Evolutionary conservation across 1,139 yeast genomes (phyloP), one percentile per base, ranked within the genome.

Genomic region (Arxiozyma bovina): DNA sequence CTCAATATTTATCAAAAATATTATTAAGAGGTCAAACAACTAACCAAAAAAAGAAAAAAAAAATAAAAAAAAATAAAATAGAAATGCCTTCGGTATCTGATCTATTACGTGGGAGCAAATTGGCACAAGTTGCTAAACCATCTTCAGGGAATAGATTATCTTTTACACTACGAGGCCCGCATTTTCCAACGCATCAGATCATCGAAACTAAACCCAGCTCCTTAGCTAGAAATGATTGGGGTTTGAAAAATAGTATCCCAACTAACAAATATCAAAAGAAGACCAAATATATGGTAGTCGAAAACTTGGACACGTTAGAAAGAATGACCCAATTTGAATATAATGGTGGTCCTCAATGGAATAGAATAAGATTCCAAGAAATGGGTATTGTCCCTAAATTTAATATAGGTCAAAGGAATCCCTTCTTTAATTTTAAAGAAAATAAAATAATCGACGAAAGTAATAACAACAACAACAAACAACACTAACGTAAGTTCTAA

Each of bases 231-330:
- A 78, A 79, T 57, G 84, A 83, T 68, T 83, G 82, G 79, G 89
- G 89, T 60, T 68, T 83, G 55, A 83, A 83, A 63, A 71, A 79
- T 58, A 74, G 81, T 51, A 69, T 83, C 43, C 87, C 88, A 3
- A 67, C 71, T 17, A 49, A 38, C 30, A 30, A 30, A 21, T 25
- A 43, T n/a, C 17, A 30, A 42, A 27, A 20, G 51, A 73, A 74
- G 57, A 70, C 82, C 1, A 73, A 77, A 53, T 77, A 75, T 61
- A 67, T 82, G 55, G 75, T 79, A 15, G 73, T 77, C 50, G 74
- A 78, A 52, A 77, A 78, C 47, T 62, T 81, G 46, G 87, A 82
- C 61, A 77, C 77, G 52, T 70, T 74, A 55, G 79, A 78, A 55
- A 76, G 80, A 45, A 66, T 80, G 54, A 78, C 83, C 11, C 76